Conservation (phyloP, 2,329 filamentous ascomycete genomes). For the Amauroascus niger region DNA sequence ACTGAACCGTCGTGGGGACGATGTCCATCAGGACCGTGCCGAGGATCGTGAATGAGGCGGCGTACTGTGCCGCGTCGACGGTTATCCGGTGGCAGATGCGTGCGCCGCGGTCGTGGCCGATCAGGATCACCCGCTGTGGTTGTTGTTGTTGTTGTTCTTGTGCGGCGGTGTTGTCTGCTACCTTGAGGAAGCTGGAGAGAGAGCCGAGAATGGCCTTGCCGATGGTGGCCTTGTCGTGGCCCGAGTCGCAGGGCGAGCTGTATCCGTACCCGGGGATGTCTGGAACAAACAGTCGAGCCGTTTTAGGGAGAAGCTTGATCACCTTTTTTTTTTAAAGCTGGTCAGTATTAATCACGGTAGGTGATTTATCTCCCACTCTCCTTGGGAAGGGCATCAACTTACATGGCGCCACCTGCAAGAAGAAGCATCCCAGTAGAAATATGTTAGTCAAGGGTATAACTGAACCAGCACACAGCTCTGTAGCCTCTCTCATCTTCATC, state of each 20-base stretch:
- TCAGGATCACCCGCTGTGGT: constrained; percentile 32
- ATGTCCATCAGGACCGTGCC: constrained; percentile 42
- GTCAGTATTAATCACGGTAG: too few species aligned
- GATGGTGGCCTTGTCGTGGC: constrained; percentile 15
- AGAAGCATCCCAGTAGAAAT: not conserved
- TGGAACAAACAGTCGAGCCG: constrained; percentile 40
- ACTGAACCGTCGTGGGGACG: constrained; percentile 41
- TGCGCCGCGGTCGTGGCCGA: constrained; percentile 44
- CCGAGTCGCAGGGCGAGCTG: constrained; percentile 27
- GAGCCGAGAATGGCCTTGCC: constrained; percentile 16
- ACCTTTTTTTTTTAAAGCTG: constrained; percentile 27
- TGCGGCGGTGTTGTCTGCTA: not conserved
- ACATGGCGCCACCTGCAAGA: constrained; percentile 16
- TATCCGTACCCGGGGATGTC: constrained; percentile 43
- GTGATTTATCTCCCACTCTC: too few species aligned
- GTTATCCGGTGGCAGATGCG: constrained; percentile 43
- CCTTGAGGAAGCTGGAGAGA: constrained; percentile 5
- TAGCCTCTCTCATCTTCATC: too few species aligned
- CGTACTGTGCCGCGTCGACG: constrained; percentile 30
- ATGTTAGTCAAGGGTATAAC: constrained; percentile 4
- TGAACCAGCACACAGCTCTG: too few species aligned
- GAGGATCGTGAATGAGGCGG: constrained; percentile 28
- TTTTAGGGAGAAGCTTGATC: constrained; percentile 30
- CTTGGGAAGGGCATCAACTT: too few species aligned
- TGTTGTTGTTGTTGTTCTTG: too few species aligned